Evolutionary conservation across 75 land plant genomes (phyloP), one percentile per base, ranked within the genome.

Genomic region (Cupressus sempervirens): DNA sequence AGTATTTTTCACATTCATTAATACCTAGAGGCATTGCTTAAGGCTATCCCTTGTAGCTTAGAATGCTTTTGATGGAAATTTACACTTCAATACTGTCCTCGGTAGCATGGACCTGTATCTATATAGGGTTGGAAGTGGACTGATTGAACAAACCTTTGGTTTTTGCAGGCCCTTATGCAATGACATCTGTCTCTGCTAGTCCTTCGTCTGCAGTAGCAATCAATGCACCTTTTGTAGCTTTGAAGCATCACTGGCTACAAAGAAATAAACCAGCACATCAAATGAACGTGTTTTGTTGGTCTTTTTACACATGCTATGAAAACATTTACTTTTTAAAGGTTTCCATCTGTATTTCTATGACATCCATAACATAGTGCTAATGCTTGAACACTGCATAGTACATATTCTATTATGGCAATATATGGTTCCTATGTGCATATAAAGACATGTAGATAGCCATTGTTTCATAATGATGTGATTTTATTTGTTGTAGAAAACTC

Each of bases 81-180:
- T 13, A 50, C 53, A 0, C 53, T 3, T 48, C 7, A 12, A 81
- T 29, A 50, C 7, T 12, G 26, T 29, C 15, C 3, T 82, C 36
- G 54, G 13, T 32, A 82, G 12, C 1, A 15, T 34, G 4, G 0
- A 10, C 23, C 23, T 50, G 40, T 38, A 2, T 38, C 0, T 48
- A 12, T 81, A 23, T 36, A 16, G 41, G 81, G 13, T 9, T 79
- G 10, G n/a, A 26, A 26, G 35, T 79, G n/a, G 29, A 29, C 23
- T 41, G 46, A 79, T 38, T 43, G 29, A 4, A 18, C 26, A 18
- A 20, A 16, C 0, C 26, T 23, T 79, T 41, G 53, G 29, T 82
- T 52, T 16, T 53, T 53, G 26, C 65, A 82, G 83, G 65, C 9
- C 83, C 65, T 79, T 26, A 79, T 53, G 40, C 83, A 82, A 30